phyloP scores from a whole-genome alignment of 2,329 filamentous ascomycete species.

The Diaporthe sp. region DNA sequence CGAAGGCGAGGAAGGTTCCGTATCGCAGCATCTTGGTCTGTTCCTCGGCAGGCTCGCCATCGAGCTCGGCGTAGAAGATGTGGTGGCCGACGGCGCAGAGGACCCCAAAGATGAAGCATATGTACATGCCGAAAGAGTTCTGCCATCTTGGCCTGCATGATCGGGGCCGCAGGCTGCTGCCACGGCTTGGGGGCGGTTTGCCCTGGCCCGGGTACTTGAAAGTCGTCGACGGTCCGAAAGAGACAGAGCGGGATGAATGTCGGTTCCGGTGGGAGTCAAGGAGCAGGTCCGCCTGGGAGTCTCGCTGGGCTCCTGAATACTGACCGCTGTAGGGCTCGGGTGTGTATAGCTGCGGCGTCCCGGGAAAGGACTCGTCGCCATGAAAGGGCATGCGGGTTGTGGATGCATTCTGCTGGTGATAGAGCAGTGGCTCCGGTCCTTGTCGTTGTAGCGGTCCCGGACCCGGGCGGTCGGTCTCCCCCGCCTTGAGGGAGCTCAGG shows the following conservation, averaged over 20 bases:
- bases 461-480: background rate
- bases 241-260: conserved; percentile 23
- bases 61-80: conserved; percentile 47
- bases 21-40: conserved; percentile 52
- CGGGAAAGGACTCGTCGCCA: conserved; percentile 20
- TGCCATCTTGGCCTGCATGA: conserved; percentile 34
- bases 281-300: conserved; percentile 28
- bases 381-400: conserved; percentile 31
- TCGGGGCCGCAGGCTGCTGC: background rate
- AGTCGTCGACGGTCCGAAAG: conserved; percentile 25
- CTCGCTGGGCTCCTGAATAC: background rate
- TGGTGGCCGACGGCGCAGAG: conserved; percentile 50
- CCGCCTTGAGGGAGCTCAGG: conserved; percentile 24
- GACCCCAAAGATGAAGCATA: conserved; percentile 49
- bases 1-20: conserved; percentile 51
- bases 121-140: conserved; percentile 46
- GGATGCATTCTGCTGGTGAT: conserved; percentile 19
- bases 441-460: background rate
- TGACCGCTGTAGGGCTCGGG: conserved; percentile 5
- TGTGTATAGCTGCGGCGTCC: conserved; percentile 11
- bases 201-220: conserved; percentile 2
- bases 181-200: background rate
- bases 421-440: conserved; percentile 2
- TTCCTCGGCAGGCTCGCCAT: conserved; percentile 45
- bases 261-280: background rate